These are phyloP conservation scores for Pyronema domesticum DNA, from an alignment of 495 filamentous ascomycete genomes.

Conservation along the genomic window DNA sequence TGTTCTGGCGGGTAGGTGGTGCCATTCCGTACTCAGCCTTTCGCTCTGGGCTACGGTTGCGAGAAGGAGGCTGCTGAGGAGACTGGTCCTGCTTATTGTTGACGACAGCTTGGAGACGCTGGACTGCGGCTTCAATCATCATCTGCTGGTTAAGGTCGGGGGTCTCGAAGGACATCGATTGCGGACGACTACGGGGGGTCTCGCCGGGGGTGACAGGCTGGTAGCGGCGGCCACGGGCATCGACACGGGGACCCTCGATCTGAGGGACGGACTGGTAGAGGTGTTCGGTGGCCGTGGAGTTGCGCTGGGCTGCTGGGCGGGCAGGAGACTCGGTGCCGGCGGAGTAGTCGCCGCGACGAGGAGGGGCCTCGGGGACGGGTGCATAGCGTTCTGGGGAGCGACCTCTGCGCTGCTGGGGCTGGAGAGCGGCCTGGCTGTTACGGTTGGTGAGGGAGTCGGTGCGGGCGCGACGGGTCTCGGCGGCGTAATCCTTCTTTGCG, in stretches of 20 bases:
- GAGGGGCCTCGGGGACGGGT: neutral
- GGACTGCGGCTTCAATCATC: constrained; percentile 3
- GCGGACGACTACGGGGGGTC: neutral
- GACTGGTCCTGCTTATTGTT: constrained; percentile 9
- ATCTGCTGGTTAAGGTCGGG: constrained; percentile 3
- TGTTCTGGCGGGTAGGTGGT: constrained; percentile 7
- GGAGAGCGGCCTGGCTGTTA: neutral
- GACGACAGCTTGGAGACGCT: constrained; percentile 8
- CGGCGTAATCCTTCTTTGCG: neutral
- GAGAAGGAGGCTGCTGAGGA: constrained; percentile 4
- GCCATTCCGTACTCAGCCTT: neutral
- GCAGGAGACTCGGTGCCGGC: too few relatives aligned
- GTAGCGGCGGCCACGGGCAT: constrained; percentile 7
- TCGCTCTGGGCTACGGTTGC: constrained; percentile 4
- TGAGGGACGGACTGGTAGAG: neutral
- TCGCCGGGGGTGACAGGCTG: constrained; percentile 13
- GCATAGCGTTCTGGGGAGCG: neutral
- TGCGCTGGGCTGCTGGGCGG: too few relatives aligned
- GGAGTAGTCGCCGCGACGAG: too few relatives aligned
- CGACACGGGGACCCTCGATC: neutral
- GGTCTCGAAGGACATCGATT: neutral
- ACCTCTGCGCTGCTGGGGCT: neutral
- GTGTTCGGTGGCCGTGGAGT: too few relatives aligned
- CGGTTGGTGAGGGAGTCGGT: neutral
- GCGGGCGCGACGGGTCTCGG: neutral